phyloP scores from a whole-genome alignment of 1,284 basidiomycete genomes.

The Bondarzewia mesenterica region DNA sequence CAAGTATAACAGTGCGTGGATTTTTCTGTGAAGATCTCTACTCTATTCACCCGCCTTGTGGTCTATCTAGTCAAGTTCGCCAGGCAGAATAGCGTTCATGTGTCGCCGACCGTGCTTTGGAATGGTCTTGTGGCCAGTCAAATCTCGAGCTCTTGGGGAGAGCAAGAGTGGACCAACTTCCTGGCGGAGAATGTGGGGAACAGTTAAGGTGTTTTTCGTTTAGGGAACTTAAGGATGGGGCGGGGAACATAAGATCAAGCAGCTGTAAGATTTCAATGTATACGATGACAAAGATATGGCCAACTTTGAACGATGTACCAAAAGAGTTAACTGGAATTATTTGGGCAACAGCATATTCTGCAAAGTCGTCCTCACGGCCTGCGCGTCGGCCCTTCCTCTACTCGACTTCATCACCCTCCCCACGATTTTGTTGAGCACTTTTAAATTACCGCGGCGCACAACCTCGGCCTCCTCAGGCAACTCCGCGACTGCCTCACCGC shows the following conservation, averaged over 20 bases:
- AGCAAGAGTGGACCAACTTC: slow-evolving; percentile 82
- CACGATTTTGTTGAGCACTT: slow-evolving; percentile 83
- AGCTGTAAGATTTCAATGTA: no score
- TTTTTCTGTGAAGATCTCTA: neutral
- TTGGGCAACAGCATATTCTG: slow-evolving; percentile 30
- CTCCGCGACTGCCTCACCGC: slow-evolving; percentile 53
- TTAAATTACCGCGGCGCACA: slow-evolving; percentile 66
- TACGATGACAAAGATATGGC: no score
- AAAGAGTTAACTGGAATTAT: neutral
- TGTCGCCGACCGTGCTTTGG: slow-evolving; percentile 84
- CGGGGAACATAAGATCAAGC: no score
- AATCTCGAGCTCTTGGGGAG: slow-evolving; percentile 79
- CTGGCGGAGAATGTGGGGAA: slow-evolving; percentile 54
- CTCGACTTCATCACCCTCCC: slow-evolving; percentile 87
- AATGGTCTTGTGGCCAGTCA: slow-evolving; percentile 78
- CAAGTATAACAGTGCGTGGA: slow-evolving; percentile 68
- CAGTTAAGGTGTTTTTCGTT: no score
- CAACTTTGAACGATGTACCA: no score
- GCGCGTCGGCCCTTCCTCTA: slow-evolving; percentile 71
- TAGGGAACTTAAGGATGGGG: no score
- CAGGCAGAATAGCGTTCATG: slow-evolving; percentile 87
- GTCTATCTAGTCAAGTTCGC: slow-evolving; percentile 68
- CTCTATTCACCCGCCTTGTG: neutral
- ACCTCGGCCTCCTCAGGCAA: slow-evolving; percentile 69
- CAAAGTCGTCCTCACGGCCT: slow-evolving; percentile 35